Base-by-base conservation (phyloP, 441 rosid species). In the Sinapis alba region DNA sequence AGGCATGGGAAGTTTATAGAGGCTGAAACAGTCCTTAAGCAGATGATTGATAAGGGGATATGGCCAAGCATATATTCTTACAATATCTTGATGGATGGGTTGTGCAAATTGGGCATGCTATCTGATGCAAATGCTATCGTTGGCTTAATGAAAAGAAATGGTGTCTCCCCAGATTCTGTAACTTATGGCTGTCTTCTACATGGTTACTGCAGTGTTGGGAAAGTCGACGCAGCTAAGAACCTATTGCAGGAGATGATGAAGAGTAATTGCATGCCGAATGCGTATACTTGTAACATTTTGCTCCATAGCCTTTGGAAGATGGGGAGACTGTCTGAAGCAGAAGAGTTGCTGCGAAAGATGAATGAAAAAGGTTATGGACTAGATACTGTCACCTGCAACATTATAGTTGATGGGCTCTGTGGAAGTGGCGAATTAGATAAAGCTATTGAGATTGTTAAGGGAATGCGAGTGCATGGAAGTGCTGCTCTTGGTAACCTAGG, bases 361-460 rank as follows among this genome's bases (percentile, higher is more conserved):
- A 90, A 90, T 62, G 92, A 89, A 82, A 88, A 82, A 79, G 92
- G 96, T 68, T 90, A 85, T 77, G 85, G 77, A 61, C 77, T 93
- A 67, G 98, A 93, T 79, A 88, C 80, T 16, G 97, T 96, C 72
- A 89, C 99, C 66, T 96, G 98, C 81, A 96, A 96, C 83, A 88
- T 90, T 70, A 83, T 96, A 62, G 85, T 91, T 82, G 89, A 88
- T 79, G 97, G 97, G 76, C 88, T 96, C 19, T 93, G 99, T 80
- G 85, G 75, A 45, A 79, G 81, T 71, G 96, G 92, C 50, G 88
- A 87, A 72, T 70, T 96, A 79, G 97, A 96, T 78, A 90, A 88
- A 86, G 99, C 98, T 64, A 80, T 93, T 69, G 94, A 90, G 83
- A 86, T 93, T 62, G 90, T 84, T 62, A 81, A 72, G 79, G 94